Percentiles rank a stretch among this genome's conserved stretches.
Evolutionary conservation across 2,329 filamentous ascomycete genomes (phyloP).

Genomic region (Xylariaceae sp.): DNA sequence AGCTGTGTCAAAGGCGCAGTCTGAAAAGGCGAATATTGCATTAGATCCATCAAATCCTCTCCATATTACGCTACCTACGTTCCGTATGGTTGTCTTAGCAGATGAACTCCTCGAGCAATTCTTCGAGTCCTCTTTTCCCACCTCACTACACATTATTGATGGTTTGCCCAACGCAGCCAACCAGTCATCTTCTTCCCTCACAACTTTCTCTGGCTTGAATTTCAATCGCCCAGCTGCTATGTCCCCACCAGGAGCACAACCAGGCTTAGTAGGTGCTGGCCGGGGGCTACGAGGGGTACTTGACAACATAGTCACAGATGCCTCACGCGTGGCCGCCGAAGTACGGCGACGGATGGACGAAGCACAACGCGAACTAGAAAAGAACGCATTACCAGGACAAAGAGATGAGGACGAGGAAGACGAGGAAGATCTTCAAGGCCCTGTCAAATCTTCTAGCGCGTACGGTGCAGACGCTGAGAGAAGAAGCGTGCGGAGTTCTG

Average conservation of each 20-base stretch:
- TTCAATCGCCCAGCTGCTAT: slow-evolving; percentile 55
- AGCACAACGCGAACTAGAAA: slow-evolving; percentile 88
- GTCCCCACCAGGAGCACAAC: slow-evolving; percentile 49
- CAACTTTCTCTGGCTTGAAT: slow-evolving; percentile 78
- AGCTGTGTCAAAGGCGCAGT: slow-evolving; percentile 67
- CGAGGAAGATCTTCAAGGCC: slow-evolving; percentile 62
- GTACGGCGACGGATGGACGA: slow-evolving; percentile 94
- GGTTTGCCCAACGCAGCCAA: slow-evolving; percentile 51
- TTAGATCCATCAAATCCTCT: slow-evolving; percentile 92
- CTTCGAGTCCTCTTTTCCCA: slow-evolving; percentile 94
- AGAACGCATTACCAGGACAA: slow-evolving; percentile 72
- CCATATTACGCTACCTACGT: slow-evolving; percentile 95
- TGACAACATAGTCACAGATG: slow-evolving; percentile 97
- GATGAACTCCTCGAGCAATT: slow-evolving; percentile 96
- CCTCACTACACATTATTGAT: slow-evolving; percentile 88
- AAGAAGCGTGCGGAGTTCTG: slow-evolving; percentile 69
- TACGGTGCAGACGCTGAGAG: slow-evolving; percentile 65
- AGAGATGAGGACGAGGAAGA: slow-evolving; percentile 73
- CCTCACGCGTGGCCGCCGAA: slow-evolving; percentile 93
- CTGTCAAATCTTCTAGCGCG: slow-evolving; percentile 44
- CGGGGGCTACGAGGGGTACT: slow-evolving; percentile 88
- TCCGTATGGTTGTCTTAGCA: slow-evolving; percentile 97
- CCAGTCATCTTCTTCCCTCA: slow-evolving; percentile 72
- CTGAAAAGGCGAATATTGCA: slow-evolving; percentile 84
- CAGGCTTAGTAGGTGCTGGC: slow-evolving; percentile 56